phyloP scores from a whole-genome alignment of 2,329 filamentous ascomycete genomes.

The Sarocladiaceae sp. region DNA sequence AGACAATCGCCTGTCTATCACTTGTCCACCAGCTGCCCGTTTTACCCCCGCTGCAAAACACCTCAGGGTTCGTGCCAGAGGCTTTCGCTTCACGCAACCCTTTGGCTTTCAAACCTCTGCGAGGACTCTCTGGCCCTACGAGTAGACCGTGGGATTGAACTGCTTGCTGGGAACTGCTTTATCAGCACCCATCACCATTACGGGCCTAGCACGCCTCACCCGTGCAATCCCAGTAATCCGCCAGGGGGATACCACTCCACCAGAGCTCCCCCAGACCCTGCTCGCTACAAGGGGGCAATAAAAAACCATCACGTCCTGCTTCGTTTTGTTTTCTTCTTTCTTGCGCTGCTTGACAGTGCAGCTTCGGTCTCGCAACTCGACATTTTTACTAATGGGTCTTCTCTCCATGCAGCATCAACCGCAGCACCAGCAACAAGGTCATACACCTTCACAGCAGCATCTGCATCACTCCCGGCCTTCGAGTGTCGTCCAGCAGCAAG shows the following conservation, averaged over 20 bases:
- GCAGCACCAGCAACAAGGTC: slow-evolving; percentile 68
- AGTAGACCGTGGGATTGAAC: not conserved
- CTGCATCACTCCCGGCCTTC: slow-evolving; percentile 66
- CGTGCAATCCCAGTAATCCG: slow-evolving; percentile 41
- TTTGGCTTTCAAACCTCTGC: no score
- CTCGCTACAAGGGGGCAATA: slow-evolving; percentile 41
- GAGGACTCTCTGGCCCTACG: no score
- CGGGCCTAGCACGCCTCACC: slow-evolving; percentile 42
- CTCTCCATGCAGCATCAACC: slow-evolving; percentile 68
- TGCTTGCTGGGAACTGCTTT: slow-evolving; percentile 23
- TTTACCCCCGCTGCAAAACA: no score
- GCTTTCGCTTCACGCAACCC: no score
- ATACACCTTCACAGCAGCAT: slow-evolving; percentile 53
- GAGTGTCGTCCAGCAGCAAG: slow-evolving; percentile 66
- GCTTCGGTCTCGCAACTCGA: slow-evolving; percentile 19
- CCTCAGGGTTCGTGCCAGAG: no score
- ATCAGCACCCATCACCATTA: slow-evolving; percentile 30
- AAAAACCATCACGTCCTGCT: slow-evolving; percentile 44
- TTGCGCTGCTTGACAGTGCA: slow-evolving; percentile 13
- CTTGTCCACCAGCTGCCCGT: not conserved
- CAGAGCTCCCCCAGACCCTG: slow-evolving; percentile 36
- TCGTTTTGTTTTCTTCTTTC: slow-evolving; percentile 31
- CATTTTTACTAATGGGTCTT: slow-evolving; percentile 50
- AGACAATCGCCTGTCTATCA: not conserved
- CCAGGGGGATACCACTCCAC: slow-evolving; percentile 33